Evolutionary conservation across 2,329 filamentous ascomycete genomes (phyloP).

Genomic region (Colletotrichum australisinense): DNA sequence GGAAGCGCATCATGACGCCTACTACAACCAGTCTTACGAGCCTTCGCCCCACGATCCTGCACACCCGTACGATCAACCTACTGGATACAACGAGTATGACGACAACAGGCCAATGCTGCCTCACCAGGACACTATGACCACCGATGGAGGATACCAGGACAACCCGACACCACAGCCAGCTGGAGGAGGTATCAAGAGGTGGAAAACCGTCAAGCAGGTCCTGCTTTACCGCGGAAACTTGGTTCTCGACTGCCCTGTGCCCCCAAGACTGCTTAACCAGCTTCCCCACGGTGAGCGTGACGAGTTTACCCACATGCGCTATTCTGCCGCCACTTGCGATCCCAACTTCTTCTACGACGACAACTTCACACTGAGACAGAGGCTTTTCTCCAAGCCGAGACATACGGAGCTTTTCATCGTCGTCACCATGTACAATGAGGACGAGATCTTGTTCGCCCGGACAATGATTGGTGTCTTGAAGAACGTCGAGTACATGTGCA

Average conservation of each 20-base stretch:
- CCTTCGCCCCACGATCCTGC: slow-evolving; percentile 70
- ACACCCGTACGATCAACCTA: slow-evolving; percentile 59
- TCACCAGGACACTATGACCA: slow-evolving; percentile 63
- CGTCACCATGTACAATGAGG: slow-evolving; percentile 99
- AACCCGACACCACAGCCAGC: slow-evolving; percentile 57
- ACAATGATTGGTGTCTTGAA: slow-evolving; percentile 98
- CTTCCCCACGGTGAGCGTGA: slow-evolving; percentile 92
- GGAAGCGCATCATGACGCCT: slow-evolving; percentile 87
- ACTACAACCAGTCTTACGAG: slow-evolving; percentile 86
- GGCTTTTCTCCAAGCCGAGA: slow-evolving; percentile 89
- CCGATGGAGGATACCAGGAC: slow-evolving; percentile 57
- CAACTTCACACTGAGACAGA: slow-evolving; percentile 91
- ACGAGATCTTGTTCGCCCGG: slow-evolving; percentile 93
- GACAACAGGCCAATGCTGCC: slow-evolving; percentile 82
- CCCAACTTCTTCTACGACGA: slow-evolving; percentile 88
- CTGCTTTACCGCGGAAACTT: slow-evolving; percentile 96
- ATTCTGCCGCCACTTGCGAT: slow-evolving; percentile 94
- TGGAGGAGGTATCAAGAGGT: slow-evolving; percentile 78
- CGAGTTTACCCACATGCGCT: slow-evolving; percentile 92
- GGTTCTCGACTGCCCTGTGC: slow-evolving; percentile 95
- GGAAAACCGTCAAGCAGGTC: slow-evolving; percentile 99
- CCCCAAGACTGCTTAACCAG: slow-evolving; percentile 86
- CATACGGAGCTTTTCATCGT: slow-evolving; percentile 97
- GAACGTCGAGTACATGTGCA: slow-evolving; percentile 99
- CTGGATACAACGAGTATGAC: slow-evolving; percentile 64